phyloP scores from a whole-genome alignment of 805 yeast species.

The Candida bentonensis region DNA sequence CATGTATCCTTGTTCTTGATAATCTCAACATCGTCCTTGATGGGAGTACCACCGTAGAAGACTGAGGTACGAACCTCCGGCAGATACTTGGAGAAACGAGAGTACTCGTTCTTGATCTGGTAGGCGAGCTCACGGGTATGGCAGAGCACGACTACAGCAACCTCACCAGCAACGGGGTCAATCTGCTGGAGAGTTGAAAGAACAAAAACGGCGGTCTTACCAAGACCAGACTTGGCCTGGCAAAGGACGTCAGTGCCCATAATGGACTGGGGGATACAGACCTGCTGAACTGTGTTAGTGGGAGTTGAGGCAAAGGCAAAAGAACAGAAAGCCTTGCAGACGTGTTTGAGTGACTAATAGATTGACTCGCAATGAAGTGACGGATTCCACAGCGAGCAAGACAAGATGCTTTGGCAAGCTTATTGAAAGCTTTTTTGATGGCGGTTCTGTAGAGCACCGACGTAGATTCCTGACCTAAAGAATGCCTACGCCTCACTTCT shows the following conservation, averaged over 20 bases:
- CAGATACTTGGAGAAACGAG: slow-evolving; percentile 95
- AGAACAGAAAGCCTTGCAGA: too few species aligned
- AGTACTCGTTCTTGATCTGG: slow-evolving; percentile 94
- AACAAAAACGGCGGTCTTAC: slow-evolving; percentile 97
- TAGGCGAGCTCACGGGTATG: slow-evolving; percentile 98
- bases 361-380: too few species aligned
- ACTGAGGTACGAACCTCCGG: slow-evolving; percentile 96
- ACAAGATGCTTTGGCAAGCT: too few species aligned
- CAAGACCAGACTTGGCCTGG: slow-evolving; percentile 99
- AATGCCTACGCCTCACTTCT: too few species aligned
- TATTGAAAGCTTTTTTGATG: too few species aligned
- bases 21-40: slow-evolving; percentile 70
- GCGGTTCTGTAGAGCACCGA: too few species aligned
- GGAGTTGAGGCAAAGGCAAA: not conserved
- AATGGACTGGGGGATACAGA: slow-evolving; percentile 94
- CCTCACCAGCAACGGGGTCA: slow-evolving; percentile 95
- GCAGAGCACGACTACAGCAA: slow-evolving; percentile 86
- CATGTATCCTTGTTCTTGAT: slow-evolving; percentile 84
- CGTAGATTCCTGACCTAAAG: too few species aligned
- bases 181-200: slow-evolving; percentile 91
- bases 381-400: too few species aligned
- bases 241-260: slow-evolving; percentile 96
- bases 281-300: slow-evolving; percentile 69
- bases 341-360: too few species aligned
- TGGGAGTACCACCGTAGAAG: slow-evolving; percentile 90